Evolutionary conservation across 208 protist genomes (phyloP), one percentile per base, ranked within the genome.

Genomic region (Crithidia mellificae): DNA sequence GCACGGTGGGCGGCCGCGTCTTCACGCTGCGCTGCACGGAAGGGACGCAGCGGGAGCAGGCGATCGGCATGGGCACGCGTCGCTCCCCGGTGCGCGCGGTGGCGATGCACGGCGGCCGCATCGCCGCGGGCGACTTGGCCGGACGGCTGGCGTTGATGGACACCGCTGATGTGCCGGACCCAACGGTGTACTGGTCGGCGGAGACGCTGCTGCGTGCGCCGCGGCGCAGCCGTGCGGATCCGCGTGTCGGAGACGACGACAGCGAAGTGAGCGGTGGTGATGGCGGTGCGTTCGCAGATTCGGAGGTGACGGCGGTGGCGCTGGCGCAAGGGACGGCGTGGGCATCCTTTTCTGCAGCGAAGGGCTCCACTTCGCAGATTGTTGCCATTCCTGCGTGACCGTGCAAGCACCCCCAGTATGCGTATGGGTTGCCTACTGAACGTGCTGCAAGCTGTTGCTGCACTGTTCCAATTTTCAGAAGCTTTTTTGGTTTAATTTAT

Each of bases 1-100:
- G 81, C 39, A 90, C 84, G 32, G 84, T 84, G 17, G 78, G 61
- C n/a, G 84, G 84, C 12, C 67, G 84, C 17, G 72, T 90, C 41
- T 86, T 90, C 27, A 81, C 74, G 27, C 71, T 90, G 49, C 81
- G 84, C 32, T 87, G 84, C 51, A 47, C 54, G 6, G 67, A 73
- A 51, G 62, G 76, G 9, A 22, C 52, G 38, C 69, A 78, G 41
- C 62, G 78, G n/a, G 84, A 90, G 58, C 69, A 90, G 55, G 84
- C 84, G 6, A 85, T 90, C 51, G 81, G 70, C 47, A 80, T 77
- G 36, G 77, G 84, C 47, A 80, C 62, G 25, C 59, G 24, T 19
- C 80, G 84, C 14, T 69, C 78, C 0, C 84, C 84, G 32, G 72
- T 90, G 46, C 63, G 66, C 6, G 65, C 61, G 24, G 41, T 87